Evolutionary conservation across 2,329 filamentous ascomycete genomes (phyloP).

Genomic region (Ceratocystis alfenasii): DNA sequence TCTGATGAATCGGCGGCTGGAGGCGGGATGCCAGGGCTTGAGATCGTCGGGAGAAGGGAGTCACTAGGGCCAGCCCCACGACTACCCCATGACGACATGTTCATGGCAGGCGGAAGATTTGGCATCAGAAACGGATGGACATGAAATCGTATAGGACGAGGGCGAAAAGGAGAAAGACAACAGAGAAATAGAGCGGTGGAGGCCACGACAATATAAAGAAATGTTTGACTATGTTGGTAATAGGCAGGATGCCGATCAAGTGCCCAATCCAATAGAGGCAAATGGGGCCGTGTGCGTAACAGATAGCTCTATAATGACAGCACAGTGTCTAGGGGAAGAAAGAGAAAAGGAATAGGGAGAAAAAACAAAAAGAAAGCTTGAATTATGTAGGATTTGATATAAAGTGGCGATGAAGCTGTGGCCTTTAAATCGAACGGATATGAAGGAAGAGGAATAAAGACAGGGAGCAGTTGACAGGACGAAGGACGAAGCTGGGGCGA

Average conservation of each 20-base stretch:
- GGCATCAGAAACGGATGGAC: neutral
- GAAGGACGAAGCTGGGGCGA: neutral
- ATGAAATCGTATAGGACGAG: neutral
- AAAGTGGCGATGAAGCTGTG: constrained; percentile 5
- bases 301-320: neutral
- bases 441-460: neutral
- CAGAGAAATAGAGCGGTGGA: neutral
- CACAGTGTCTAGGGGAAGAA: neutral
- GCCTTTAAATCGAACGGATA: constrained; percentile 7
- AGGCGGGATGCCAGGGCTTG: constrained; percentile 19
- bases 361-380: neutral
- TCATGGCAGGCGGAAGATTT: constrained; percentile 17
- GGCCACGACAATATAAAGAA: neutral
- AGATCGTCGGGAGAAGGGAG: constrained; percentile 21
- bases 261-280: neutral
- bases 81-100: constrained; percentile 20
- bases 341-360: neutral
- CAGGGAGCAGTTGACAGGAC: constrained; percentile 3
- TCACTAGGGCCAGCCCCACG: constrained; percentile 18
- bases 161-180: neutral
- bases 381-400: constrained; percentile 2
- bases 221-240: neutral
- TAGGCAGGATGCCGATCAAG: neutral
- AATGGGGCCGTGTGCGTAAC: neutral
- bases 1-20: constrained; percentile 26